Conservation (phyloP, 805 yeast genomes). For the Priceomyces castillae region DNA sequence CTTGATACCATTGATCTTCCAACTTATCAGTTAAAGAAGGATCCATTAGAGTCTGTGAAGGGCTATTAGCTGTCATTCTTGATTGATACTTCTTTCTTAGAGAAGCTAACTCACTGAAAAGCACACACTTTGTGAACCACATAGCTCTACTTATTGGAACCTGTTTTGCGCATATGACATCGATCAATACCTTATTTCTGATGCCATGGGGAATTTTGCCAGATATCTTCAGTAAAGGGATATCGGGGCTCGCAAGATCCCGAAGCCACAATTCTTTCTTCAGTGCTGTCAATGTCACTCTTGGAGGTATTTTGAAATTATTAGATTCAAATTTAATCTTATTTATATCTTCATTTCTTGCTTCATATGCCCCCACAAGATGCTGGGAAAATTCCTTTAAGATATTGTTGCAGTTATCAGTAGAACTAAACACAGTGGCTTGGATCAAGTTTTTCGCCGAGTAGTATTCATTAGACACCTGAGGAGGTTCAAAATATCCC, state of each 20-base stretch:
- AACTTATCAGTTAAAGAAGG: slow-evolving; percentile 18
- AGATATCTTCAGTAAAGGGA: slow-evolving; percentile 66
- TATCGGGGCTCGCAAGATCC: slow-evolving; percentile 66
- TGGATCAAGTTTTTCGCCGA: slow-evolving; percentile 64
- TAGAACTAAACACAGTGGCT: slow-evolving; percentile 38
- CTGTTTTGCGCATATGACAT: slow-evolving; percentile 61
- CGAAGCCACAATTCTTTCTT: slow-evolving; percentile 82
- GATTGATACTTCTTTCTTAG: slow-evolving; percentile 30
- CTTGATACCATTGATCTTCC: slow-evolving; percentile 70
- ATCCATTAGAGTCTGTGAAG: slow-evolving; percentile 7
- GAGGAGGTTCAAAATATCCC: slow-evolving; percentile 67
- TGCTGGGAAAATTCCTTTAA: slow-evolving; percentile 38
- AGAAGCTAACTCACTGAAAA: slow-evolving; percentile 62
- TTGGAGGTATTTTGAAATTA: slow-evolving; percentile 72
- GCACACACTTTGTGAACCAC: slow-evolving; percentile 88
- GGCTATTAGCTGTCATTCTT: slow-evolving; percentile 9
- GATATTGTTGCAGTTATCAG: slow-evolving; percentile 33
- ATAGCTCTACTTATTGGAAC: slow-evolving; percentile 81
- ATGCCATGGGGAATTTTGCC: slow-evolving; percentile 90
- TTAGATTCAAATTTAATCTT: slow-evolving; percentile 34
- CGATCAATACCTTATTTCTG: slow-evolving; percentile 67
- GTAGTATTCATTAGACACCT: slow-evolving; percentile 62
- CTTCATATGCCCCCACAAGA: slow-evolving; percentile 34
- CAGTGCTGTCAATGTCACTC: slow-evolving; percentile 87
- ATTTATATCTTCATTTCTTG: slow-evolving; percentile 40